phyloP scores from a whole-genome alignment of 2,329 filamentous ascomycete genomes.

The Colletotrichum orbiculare region DNA sequence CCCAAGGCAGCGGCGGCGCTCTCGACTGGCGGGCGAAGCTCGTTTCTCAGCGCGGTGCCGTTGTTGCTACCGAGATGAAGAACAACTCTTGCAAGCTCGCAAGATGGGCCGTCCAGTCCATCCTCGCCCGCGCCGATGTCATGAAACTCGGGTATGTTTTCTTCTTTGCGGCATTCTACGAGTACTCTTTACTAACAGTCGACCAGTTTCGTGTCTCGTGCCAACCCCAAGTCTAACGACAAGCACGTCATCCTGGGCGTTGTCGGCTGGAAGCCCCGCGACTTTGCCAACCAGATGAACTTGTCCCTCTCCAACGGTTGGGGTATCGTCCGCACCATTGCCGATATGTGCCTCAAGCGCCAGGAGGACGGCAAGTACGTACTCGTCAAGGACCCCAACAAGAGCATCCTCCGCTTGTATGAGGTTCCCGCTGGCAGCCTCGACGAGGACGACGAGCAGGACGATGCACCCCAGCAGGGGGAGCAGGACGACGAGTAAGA shows the following conservation, averaged over 20 bases:
- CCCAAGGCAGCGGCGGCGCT: conserved; percentile 92
- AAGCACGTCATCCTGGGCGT: conserved; percentile 96
- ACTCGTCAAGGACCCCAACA: conserved; percentile 92
- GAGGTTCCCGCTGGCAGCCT: conserved; percentile 88
- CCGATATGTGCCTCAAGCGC: conserved; percentile 88
- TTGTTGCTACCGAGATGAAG: conserved; percentile 99
- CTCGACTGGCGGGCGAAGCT: conserved; percentile 98
- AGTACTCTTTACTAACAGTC: conserved; percentile 41
- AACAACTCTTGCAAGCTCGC: conserved; percentile 99
- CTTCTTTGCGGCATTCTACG: not conserved
- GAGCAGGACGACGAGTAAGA: conserved; percentile 47
- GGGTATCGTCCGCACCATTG: conserved; percentile 98
- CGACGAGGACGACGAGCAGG: conserved; percentile 87
- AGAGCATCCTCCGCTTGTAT: conserved; percentile 92
- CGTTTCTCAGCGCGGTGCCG: conserved; percentile 92
- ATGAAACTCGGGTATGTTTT: conserved; percentile 93
- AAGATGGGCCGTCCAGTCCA: conserved; percentile 96
- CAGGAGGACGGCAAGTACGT: conserved; percentile 82
- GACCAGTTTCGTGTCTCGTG: conserved; percentile 89
- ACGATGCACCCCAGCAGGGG: conserved; percentile 62
- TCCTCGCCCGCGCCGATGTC: conserved; percentile 94
- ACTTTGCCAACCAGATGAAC: conserved; percentile 99
- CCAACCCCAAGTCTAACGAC: conserved; percentile 91
- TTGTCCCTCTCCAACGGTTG: conserved; percentile 96
- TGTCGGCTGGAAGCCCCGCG: conserved; percentile 95